These are phyloP conservation scores for Micractinium sp. DNA, from an alignment of 139 green algal species.

Conservation along the genomic window DNA sequence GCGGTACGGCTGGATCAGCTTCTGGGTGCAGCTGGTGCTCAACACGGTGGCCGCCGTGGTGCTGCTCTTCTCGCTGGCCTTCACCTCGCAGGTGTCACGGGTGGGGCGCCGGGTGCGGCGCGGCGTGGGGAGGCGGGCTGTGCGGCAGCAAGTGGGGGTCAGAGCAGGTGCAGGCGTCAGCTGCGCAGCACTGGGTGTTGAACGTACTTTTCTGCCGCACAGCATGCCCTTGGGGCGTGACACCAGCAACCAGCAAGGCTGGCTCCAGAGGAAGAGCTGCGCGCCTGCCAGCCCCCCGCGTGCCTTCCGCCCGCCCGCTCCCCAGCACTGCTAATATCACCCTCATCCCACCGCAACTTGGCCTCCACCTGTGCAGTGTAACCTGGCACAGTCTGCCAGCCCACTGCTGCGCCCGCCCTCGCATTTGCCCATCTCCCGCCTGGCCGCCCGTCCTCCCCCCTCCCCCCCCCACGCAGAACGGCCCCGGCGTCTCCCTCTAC, in stretches of 20 bases:
- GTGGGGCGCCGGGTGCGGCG: neutral
- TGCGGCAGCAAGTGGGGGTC: neutral
- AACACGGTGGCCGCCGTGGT: constrained; percentile 90
- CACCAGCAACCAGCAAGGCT: neutral
- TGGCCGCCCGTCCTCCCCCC: neutral
- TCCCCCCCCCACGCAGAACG: constrained; percentile 55
- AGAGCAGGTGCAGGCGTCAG: neutral
- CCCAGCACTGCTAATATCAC: no score
- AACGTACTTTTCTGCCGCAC: neutral
- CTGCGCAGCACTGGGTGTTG: neutral
- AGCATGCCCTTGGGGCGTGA: no score
- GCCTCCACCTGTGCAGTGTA: no score
- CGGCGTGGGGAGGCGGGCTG: neutral
- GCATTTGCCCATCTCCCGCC: neutral
- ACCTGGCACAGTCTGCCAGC: no score
- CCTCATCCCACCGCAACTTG: no score
- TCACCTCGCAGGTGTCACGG: constrained; percentile 78
- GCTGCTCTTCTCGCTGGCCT: constrained; percentile 94
- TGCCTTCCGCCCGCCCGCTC: no score
- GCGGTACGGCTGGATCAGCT: constrained; percentile 87
- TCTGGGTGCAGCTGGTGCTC: constrained; percentile 96
- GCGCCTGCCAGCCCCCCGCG: no score
- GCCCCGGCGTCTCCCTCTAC: constrained; percentile 85
- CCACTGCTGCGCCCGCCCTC: neutral
- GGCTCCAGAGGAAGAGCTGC: no score